These are phyloP conservation scores for Torulaspora pretoriensis DNA, from an alignment of 1,139 yeast genomes.

Conservation along the genomic window DNA sequence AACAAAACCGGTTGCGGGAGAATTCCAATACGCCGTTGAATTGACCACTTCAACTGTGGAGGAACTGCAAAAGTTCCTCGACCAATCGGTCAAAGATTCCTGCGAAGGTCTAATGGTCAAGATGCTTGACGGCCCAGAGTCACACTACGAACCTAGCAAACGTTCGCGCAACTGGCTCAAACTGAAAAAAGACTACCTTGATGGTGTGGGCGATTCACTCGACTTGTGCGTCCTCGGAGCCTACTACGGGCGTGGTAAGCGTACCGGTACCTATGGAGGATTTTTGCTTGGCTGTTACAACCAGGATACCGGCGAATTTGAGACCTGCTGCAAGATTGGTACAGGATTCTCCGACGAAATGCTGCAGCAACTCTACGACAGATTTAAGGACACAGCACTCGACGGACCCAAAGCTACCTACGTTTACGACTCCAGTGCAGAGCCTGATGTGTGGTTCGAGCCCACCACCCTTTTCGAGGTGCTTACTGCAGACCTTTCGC, in stretches of 20 bases:
- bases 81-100: slow-evolving; percentile 80
- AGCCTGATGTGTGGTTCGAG: slow-evolving; percentile 96
- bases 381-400: slow-evolving; percentile 66
- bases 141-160: slow-evolving; percentile 89
- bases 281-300: slow-evolving; percentile 86
- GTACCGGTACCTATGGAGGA: slow-evolving; percentile 95
- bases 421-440: slow-evolving; percentile 65
- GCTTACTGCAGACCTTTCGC: slow-evolving; percentile 86
- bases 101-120: slow-evolving; percentile 98
- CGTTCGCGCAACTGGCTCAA: slow-evolving; percentile 95
- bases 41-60: slow-evolving; percentile 70
- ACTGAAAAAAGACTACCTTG: slow-evolving; percentile 86
- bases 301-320: slow-evolving; percentile 85
- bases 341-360: slow-evolving; percentile 94
- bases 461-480: slow-evolving; percentile 87
- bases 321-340: slow-evolving; percentile 94
- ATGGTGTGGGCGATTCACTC: slow-evolving; percentile 92
- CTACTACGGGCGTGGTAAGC: slow-evolving; percentile 86
- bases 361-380: slow-evolving; percentile 54
- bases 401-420: slow-evolving; percentile 64
- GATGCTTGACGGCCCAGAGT: slow-evolving; percentile 73
- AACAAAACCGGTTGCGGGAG: slow-evolving; percentile 64
- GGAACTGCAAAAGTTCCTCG: slow-evolving; percentile 80
- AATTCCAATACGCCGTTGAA: slow-evolving; percentile 74
- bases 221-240: slow-evolving; percentile 95